Evolutionary conservation across 1,139 yeast species (phyloP), one percentile per base, ranked within the genome.

Genomic region (Sugiyamaella novakii): DNA sequence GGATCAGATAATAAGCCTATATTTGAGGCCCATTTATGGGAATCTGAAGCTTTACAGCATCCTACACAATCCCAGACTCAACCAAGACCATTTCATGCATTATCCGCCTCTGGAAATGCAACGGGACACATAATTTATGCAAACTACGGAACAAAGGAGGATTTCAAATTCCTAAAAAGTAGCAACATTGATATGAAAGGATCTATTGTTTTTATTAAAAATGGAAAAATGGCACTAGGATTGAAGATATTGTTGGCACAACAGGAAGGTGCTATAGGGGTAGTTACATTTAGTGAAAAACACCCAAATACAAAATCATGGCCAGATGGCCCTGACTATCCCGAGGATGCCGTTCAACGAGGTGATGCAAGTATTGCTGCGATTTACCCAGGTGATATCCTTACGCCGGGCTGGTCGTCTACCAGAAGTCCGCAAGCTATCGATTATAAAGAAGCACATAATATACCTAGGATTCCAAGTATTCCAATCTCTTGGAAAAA

Each of bases 371-470:
- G 84, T 0, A 72, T 82, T 31, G 73, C 84, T 0, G 81, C 87
- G 50, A 70, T 73, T 51, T 77, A 80, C 51, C 81, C 94, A 0
- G 98, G 98, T 1, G 95, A 88, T 64, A 78, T 87, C 2, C 66
- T 87, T 18, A 77, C 85, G 1, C 95, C 95, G 0, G 95, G 94
- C 0, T 83, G 87, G 84, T 72, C 84, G 0, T 71, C 83, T 1
- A 69, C 72, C 7, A 27, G 22, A 15, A 54, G 60, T 10, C 54
- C 65, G 12, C 64, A 60, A 29, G 57, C 63, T 14, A 50, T 66
- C 2, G 73, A 70, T 15, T 72, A 80, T 71, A 68, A 72, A 10
- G 71, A 77, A 25, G 79, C 88, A 0, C 69, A 69, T 12, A 71
- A 78, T 37, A 73, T 87, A 2, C 85, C 95, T 0, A 76, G 78